These are phyloP conservation scores for Penicillium digitatum DNA, from an alignment of 2,329 filamentous ascomycete species.

Conservation along the genomic window DNA sequence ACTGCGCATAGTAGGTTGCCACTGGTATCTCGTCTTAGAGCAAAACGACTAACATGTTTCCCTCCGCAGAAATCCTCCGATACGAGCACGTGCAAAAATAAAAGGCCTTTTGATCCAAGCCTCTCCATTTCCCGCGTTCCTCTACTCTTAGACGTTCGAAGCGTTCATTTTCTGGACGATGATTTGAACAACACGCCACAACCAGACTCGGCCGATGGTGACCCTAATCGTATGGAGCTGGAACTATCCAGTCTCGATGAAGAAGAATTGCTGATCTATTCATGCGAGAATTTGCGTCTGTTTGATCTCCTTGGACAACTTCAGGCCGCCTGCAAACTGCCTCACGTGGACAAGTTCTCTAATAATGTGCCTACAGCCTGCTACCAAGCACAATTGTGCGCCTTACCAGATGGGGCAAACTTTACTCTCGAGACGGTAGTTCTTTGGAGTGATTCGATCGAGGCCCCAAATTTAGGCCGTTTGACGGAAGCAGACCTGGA, in stretches of 20 bases:
- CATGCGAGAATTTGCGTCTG: conserved; percentile 14
- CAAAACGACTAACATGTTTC: conserved; percentile 8
- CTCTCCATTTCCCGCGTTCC: conserved; percentile 14
- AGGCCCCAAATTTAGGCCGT: conserved; percentile 22
- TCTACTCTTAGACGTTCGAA: conserved; percentile 18
- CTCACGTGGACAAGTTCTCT: conserved; percentile 27
- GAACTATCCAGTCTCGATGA: conserved; percentile 11
- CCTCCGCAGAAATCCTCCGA: conserved; percentile 20
- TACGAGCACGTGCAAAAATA: neutral
- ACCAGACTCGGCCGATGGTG: neutral
- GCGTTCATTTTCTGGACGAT: neutral
- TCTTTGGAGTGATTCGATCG: conserved; percentile 36
- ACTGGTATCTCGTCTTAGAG: neutral
- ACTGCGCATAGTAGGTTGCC: conserved; percentile 31
- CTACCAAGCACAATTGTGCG: conserved; percentile 30
- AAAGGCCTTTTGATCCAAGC: neutral
- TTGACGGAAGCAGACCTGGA: conserved; percentile 15
- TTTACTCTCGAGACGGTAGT: conserved; percentile 31
- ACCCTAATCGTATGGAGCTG: conserved; percentile 23
- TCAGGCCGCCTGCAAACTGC: conserved; percentile 17
- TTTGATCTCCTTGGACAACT: conserved; percentile 25
- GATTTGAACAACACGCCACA: neutral
- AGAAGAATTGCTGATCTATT: conserved; percentile 19
- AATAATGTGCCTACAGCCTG: conserved; percentile 25
- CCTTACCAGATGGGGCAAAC: conserved; percentile 14